Evolutionary conservation across 192 early-diverging fungal species (phyloP).

Genomic region (Umbelopsis ramanniana): DNA sequence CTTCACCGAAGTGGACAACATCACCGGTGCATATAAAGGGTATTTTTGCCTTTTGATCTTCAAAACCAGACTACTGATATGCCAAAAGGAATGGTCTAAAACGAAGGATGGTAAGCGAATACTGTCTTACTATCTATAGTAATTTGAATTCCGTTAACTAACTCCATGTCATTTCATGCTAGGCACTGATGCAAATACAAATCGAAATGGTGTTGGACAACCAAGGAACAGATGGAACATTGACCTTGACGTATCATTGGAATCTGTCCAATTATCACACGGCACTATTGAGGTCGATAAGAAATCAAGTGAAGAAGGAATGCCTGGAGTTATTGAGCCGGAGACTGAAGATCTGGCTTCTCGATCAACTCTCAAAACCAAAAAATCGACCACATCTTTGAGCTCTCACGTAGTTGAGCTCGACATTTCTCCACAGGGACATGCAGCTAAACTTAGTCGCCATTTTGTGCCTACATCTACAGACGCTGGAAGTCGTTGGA

Average conservation of each 20-base stretch:
- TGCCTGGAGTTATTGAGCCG: not conserved
- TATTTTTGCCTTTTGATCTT: conserved; percentile 68
- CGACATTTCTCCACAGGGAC: not conserved
- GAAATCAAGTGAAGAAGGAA: not conserved
- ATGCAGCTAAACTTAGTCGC: not conserved
- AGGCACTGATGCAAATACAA: not conserved
- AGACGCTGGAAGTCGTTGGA: not conserved
- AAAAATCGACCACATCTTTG: not conserved
- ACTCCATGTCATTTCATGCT: not conserved
- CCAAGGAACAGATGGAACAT: not conserved
- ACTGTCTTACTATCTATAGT: not conserved
- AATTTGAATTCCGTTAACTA: not conserved
- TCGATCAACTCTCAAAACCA: not conserved
- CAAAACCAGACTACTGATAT: conserved; percentile 67
- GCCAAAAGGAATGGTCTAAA: conserved; percentile 64
- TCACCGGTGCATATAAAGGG: conserved; percentile 65
- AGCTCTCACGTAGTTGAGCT: not conserved
- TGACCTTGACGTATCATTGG: not conserved
- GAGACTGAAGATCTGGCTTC: not conserved
- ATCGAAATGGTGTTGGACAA: not conserved
- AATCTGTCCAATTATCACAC: not conserved
- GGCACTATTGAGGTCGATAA: not conserved
- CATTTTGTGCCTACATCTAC: not conserved
- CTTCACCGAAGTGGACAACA: conserved; percentile 65
- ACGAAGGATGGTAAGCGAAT: conserved; percentile 40